These are phyloP conservation scores for Phaseolus coccineus DNA, from an alignment of 331 rosid species.

Conservation along the genomic window DNA sequence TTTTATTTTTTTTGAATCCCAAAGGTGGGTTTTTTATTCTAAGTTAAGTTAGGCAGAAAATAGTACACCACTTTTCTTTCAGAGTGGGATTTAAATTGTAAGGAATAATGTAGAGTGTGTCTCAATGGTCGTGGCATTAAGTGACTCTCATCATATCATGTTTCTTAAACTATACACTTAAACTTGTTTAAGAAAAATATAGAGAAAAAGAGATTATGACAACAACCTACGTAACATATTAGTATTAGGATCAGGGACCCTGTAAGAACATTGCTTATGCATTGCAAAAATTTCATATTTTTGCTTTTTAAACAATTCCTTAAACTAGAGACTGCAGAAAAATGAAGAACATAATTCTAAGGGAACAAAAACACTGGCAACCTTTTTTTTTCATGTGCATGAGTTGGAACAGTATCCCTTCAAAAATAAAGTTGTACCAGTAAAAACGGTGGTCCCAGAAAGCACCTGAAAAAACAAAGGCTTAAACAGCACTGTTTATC, in stretches of 20 bases:
- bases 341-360: too few species aligned
- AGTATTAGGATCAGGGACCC: background rate
- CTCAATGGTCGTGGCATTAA: conserved; percentile 20
- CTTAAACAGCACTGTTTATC: too few species aligned
- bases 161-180: conserved; percentile 1
- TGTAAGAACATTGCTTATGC: too few species aligned
- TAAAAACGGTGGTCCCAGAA: too few species aligned
- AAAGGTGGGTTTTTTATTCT: conserved; percentile 42
- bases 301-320: too few species aligned
- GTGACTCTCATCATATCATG: conserved; percentile 50
- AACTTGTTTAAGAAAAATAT: conserved; percentile 4
- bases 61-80: conserved; percentile 26
- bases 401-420: too few species aligned
- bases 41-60: conserved; percentile 36
- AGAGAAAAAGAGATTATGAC: conserved; percentile 12
- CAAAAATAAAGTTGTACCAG: too few species aligned
- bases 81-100: background rate
- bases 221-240: background rate
- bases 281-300: too few species aligned
- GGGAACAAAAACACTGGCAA: too few species aligned
- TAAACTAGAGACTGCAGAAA: too few species aligned
- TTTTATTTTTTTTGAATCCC: conserved; percentile 40
- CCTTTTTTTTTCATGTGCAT: too few species aligned
- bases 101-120: background rate
- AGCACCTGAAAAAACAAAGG: too few species aligned